Evolutionary conservation across 2,329 filamentous ascomycete species (phyloP).

Genomic region (Alternaria postmessia): DNA sequence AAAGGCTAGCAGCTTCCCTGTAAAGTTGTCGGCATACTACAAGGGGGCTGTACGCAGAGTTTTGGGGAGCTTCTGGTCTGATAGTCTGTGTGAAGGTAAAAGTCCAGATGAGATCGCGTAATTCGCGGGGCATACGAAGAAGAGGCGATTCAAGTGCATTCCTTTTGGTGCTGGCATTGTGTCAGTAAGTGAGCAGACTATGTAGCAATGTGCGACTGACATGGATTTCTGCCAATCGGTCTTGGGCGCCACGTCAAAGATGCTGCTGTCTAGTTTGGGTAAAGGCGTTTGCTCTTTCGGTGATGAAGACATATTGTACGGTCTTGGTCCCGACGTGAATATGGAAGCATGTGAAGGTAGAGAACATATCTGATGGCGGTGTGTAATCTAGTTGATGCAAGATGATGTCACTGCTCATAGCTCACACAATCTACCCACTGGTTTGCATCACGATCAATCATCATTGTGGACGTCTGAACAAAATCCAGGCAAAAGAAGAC

Average conservation of each 20-base stretch:
- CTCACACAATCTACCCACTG: neutral
- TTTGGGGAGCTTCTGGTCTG: neutral
- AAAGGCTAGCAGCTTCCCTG: neutral
- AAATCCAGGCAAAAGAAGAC: neutral
- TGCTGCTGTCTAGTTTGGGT: neutral
- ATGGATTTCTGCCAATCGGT: neutral
- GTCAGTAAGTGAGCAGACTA: neutral
- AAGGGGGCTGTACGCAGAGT: neutral
- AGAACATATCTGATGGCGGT: neutral
- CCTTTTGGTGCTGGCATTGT: neutral
- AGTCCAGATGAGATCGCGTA: slow-evolving; percentile 7
- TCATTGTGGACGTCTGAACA: neutral
- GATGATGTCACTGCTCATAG: neutral
- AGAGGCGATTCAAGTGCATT: neutral
- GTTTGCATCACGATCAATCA: neutral
- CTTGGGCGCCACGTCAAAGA: neutral
- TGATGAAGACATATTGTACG: neutral
- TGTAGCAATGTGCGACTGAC: neutral
- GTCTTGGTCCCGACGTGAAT: neutral
- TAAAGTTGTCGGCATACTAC: slow-evolving; percentile 1
- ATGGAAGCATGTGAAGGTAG: neutral
- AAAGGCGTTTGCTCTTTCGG: neutral
- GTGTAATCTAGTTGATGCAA: neutral
- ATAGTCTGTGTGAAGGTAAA: neutral
- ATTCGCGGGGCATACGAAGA: slow-evolving; percentile 4